Evolutionary conservation across 306 rosid species (phyloP), one percentile per base, ranked within the genome.

Genomic region (Pterocarpus macrocarpus): DNA sequence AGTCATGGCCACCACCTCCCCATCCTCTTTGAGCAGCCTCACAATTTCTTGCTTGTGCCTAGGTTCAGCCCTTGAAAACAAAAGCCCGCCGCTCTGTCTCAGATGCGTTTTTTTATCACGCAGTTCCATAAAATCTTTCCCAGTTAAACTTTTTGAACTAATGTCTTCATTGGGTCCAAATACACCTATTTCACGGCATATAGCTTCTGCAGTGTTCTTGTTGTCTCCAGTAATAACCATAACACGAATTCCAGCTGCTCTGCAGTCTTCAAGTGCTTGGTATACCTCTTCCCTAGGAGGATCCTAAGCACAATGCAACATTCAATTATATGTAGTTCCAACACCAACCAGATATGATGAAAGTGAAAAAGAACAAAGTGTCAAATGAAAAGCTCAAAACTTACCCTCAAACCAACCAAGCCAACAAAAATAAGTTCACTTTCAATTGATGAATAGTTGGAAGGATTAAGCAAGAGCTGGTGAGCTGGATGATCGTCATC

Each of bases 61-160:
- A 38, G 99, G 99, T 86, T 95, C 98, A 71, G 99, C 99, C 88
- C 98, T 91, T n/a, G 99, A 95, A 87, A 95, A 95, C 81, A 95
- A 82, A 69, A 95, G 93, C 39, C 98, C 94, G 5, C 96, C 91
- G 75, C 47, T 79, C 84, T 91, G 97, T 75, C 88, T 84, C 77
- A 95, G 79, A 86, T 85, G 77, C 56, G 76, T 67, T 79, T 88
- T 91, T 69, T 89, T 90, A 64, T 86, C 89, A 65, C 3, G 82
- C 73, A 80, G 83, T 28, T 86, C 89, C 86, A 91, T 86, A 86
- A 93, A 93, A 41, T 93, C 94, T 84, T 30, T 91, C 69, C 99
- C 99, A 1, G 97, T 95, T 61, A 93, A 17, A 84, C 98, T 95
- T 90, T 67, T 95, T 1, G 67, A 86, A 79, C 81, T 81, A 45